These are phyloP conservation scores for Phyllosticta paracitricarpa DNA, from an alignment of 2,329 filamentous ascomycete genomes.

Conservation along the genomic window DNA sequence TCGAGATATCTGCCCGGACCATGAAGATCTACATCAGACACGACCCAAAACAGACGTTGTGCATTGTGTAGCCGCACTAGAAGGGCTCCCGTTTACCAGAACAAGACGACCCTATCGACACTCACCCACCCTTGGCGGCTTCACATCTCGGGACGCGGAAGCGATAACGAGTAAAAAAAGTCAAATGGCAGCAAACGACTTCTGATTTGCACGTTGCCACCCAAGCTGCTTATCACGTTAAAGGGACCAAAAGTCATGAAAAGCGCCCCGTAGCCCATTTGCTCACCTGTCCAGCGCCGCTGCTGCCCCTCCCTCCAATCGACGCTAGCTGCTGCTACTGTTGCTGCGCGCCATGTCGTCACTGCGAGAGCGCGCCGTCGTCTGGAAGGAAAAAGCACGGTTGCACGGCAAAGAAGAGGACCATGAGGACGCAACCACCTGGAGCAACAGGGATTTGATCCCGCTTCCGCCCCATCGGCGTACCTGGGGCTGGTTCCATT, in stretches of 20 bases:
- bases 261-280: neutral
- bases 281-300: neutral
- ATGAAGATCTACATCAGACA: neutral
- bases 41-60: neutral
- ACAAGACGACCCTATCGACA: neutral
- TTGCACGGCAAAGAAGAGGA: slow-evolving; percentile 31
- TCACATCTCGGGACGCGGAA: neutral
- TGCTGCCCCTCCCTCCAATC: neutral
- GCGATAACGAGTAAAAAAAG: neutral
- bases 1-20: neutral
- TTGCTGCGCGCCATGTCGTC: neutral
- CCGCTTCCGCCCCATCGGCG: slow-evolving; percentile 28
- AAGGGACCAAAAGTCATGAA: neutral
- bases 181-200: neutral
- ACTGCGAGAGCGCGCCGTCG: slow-evolving; percentile 15
- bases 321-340: neutral
- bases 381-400: slow-evolving; percentile 21
- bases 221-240: neutral
- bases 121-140: neutral
- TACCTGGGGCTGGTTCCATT: slow-evolving; percentile 35
- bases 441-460: slow-evolving; percentile 30
- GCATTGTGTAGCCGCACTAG: neutral
- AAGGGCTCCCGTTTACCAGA: neutral
- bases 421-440: slow-evolving; percentile 37
- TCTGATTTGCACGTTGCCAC: neutral